Percentiles rank a stretch among this genome's conserved stretches.
Conservation (phyloP, 345 rosid species). For the Hibiscus trionum region DNA sequence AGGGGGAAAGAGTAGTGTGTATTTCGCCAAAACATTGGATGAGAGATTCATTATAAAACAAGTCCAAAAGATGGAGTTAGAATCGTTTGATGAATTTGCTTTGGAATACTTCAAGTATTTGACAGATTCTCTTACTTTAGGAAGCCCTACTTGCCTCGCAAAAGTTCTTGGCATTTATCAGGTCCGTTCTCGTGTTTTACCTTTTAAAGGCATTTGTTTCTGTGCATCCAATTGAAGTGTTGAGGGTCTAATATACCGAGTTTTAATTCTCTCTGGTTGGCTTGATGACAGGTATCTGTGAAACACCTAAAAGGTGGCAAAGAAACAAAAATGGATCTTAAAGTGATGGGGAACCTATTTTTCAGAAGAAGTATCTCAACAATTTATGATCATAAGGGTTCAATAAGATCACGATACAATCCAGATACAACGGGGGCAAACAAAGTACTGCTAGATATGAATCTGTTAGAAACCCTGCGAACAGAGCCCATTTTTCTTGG, state of each 20-base stretch:
- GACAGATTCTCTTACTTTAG: slow-evolving; percentile 57
- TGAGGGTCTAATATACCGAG: neutral
- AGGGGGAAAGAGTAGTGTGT: too few species aligned
- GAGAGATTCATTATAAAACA: too few species aligned
- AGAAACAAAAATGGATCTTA: slow-evolving; percentile 86
- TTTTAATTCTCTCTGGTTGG: slow-evolving; percentile 7
- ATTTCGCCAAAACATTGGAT: too few species aligned
- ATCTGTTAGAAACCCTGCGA: slow-evolving; percentile 66
- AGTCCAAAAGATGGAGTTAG: slow-evolving; percentile 37
- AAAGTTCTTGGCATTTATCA: slow-evolving; percentile 96
- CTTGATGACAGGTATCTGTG: slow-evolving; percentile 57
- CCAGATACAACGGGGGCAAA: slow-evolving; percentile 66
- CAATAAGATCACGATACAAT: slow-evolving; percentile 74
- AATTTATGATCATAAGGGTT: slow-evolving; percentile 92
- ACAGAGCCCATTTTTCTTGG: slow-evolving; percentile 92
- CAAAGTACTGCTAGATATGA: slow-evolving; percentile 79
- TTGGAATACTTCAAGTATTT: slow-evolving; percentile 70
- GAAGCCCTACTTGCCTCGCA: slow-evolving; percentile 96
- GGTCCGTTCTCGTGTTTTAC: slow-evolving; percentile 36
- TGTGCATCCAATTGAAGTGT: neutral
- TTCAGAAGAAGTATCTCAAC: slow-evolving; percentile 60
- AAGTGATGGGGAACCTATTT: slow-evolving; percentile 99
- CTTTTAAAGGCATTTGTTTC: neutral
- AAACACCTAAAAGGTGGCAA: slow-evolving; percentile 76
- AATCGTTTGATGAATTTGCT: slow-evolving; percentile 89